Conservation (phyloP, 495 filamentous ascomycete genomes). For the Penicillium riverlandense region DNA sequence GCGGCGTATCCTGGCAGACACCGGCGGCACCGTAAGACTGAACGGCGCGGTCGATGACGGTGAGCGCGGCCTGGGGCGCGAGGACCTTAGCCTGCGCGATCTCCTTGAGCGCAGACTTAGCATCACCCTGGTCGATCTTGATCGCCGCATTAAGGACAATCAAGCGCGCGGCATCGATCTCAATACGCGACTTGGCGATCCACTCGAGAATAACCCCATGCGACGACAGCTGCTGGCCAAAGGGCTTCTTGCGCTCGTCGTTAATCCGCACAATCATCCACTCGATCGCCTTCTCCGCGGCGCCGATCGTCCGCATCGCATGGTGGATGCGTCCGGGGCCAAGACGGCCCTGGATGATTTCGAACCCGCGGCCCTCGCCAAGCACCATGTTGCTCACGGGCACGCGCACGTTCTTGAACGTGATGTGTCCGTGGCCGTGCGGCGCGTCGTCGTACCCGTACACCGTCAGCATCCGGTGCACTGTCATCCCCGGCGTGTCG, state of each 20-base stretch:
- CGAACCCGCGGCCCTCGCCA: constrained; percentile 87
- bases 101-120: constrained; percentile 73
- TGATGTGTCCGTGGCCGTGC: constrained; percentile 86
- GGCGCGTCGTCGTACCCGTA: constrained; percentile 95
- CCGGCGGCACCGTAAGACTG: constrained; percentile 82
- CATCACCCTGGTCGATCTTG: constrained; percentile 76
- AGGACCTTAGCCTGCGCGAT: constrained; percentile 86
- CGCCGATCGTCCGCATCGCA: constrained; percentile 85
- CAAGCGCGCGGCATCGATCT: constrained; percentile 81
- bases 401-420: constrained; percentile 78
- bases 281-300: constrained; percentile 75
- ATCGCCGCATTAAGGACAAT: constrained; percentile 85
- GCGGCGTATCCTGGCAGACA: constrained; percentile 83
- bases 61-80: constrained; percentile 67
- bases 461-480: constrained; percentile 80
- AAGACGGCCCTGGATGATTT: constrained; percentile 90
- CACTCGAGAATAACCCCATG: constrained; percentile 92
- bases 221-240: constrained; percentile 69
- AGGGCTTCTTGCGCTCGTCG: constrained; percentile 77
- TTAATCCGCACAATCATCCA: constrained; percentile 88
- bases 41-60: constrained; percentile 80
- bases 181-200: constrained; percentile 83
- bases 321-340: constrained; percentile 92
- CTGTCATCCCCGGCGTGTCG: constrained; percentile 64
- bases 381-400: constrained; percentile 73